Evolutionary conservation across 495 filamentous ascomycete species (phyloP).

Genomic region (Penicillium macrosclerotiorum): DNA sequence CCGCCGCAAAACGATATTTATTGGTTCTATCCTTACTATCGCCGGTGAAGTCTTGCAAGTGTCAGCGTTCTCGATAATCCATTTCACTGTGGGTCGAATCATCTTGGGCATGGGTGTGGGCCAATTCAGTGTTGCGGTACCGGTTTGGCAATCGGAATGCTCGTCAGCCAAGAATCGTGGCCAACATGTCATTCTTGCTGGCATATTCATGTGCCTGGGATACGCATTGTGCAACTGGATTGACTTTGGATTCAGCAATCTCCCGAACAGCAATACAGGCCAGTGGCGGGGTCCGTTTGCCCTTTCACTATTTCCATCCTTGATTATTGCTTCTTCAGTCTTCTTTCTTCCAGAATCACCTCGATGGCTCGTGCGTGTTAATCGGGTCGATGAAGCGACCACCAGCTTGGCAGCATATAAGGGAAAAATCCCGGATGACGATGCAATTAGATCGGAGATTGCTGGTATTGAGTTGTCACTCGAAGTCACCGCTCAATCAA

Average conservation of each 20-base stretch:
- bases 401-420: constrained; percentile 32
- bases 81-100: constrained; percentile 40
- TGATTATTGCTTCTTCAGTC: constrained; percentile 55
- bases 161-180: constrained; percentile 35
- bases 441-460: constrained; percentile 33
- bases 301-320: constrained; percentile 58
- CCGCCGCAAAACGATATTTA: constrained; percentile 53
- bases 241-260: constrained; percentile 50
- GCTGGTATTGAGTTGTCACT: constrained; percentile 37
- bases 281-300: constrained; percentile 49
- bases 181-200: constrained; percentile 44
- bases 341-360: constrained; percentile 62
- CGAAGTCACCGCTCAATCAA: constrained; percentile 14
- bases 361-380: constrained; percentile 55
- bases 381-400: constrained; percentile 50
- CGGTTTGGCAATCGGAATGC: constrained; percentile 51
- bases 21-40: constrained; percentile 48
- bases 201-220: constrained; percentile 56
- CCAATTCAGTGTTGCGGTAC: constrained; percentile 41
- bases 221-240: constrained; percentile 67
- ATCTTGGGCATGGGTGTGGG: constrained; percentile 47
- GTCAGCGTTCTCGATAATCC: constrained; percentile 38
- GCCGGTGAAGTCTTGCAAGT: constrained; percentile 52
- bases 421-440: constrained; percentile 23
- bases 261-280: constrained; percentile 4